Evolutionary conservation across 306 rosid species (phyloP).

Genomic region (Malus sieversii): DNA sequence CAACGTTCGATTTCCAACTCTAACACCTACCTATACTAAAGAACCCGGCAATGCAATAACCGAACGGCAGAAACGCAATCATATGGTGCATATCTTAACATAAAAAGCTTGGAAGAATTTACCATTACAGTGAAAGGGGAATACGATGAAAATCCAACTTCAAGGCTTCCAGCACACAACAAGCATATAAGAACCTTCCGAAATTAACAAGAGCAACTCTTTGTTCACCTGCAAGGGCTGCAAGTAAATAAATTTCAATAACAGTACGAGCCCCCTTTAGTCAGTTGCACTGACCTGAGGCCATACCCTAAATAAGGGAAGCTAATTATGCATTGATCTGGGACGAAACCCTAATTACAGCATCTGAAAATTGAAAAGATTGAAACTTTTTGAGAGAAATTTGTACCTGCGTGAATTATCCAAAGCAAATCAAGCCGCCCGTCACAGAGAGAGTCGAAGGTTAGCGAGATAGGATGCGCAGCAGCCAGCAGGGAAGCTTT

Average conservation of each 20-base stretch:
- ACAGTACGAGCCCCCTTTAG: not conserved
- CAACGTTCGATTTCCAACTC: not conserved
- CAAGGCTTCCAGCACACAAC: not conserved
- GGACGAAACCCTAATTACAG: not conserved
- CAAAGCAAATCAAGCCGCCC: not conserved
- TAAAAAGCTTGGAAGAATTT: not conserved
- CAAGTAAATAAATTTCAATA: not conserved
- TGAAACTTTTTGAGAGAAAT: not conserved
- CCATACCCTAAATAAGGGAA: not conserved
- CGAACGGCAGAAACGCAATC: not conserved
- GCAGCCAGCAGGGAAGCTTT: not conserved
- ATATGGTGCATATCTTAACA: not conserved
- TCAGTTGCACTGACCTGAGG: not conserved
- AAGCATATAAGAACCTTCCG: not conserved
- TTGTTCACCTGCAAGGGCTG: conserved; percentile 12
- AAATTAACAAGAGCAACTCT: not conserved
- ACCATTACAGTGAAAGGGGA: conserved; percentile 10
- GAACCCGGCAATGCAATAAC: not conserved
- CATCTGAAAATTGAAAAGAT: not conserved
- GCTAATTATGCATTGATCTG: not conserved
- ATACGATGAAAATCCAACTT: not conserved
- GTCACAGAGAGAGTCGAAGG: not conserved
- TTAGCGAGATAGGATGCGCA: not conserved
- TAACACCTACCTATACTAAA: not conserved
- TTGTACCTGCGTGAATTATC: not conserved